A percentile compares a stretch with the other conserved stretches of the same genome.
Evolutionary conservation across 2,329 filamentous ascomycete genomes (phyloP).

Genomic region (Westerdykella aurantiaca): DNA sequence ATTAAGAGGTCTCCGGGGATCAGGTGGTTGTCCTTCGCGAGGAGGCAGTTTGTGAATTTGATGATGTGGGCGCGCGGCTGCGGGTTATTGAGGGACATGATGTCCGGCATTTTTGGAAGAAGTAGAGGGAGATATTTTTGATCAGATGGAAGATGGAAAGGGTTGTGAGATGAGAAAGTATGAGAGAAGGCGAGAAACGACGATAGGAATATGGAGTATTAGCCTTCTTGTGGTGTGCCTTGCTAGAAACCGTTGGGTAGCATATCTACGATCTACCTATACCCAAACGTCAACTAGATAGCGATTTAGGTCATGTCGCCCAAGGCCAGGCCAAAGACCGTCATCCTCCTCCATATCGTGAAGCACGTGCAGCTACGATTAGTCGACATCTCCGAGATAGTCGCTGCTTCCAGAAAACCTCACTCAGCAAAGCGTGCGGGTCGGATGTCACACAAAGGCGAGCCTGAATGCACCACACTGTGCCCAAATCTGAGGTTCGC

Average conservation of each 20-base stretch:
- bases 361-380: too few relatives aligned
- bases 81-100: slow-evolving; percentile 27
- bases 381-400: too few relatives aligned
- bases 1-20: slow-evolving; percentile 83
- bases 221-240: too few relatives aligned
- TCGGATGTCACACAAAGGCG: slow-evolving; percentile 24
- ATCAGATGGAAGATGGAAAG: background rate
- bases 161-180: slow-evolving; percentile 3
- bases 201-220: slow-evolving; percentile 1
- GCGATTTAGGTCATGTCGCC: too few relatives aligned
- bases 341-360: too few relatives aligned
- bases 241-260: too few relatives aligned
- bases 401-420: too few relatives aligned
- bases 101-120: slow-evolving; percentile 35
- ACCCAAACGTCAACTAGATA: too few relatives aligned
- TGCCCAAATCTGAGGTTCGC: background rate
- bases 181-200: slow-evolving; percentile 3
- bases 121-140: background rate
- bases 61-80: slow-evolving; percentile 51
- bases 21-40: slow-evolving; percentile 63
- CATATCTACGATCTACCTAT: too few relatives aligned
- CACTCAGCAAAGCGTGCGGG: too few relatives aligned
- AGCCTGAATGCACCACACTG: slow-evolving; percentile 4
- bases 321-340: too few relatives aligned
- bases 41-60: slow-evolving; percentile 82